Evolutionary conservation across 2,329 filamentous ascomycete genomes (phyloP).

Genomic region (Fusarium austroafricanum): DNA sequence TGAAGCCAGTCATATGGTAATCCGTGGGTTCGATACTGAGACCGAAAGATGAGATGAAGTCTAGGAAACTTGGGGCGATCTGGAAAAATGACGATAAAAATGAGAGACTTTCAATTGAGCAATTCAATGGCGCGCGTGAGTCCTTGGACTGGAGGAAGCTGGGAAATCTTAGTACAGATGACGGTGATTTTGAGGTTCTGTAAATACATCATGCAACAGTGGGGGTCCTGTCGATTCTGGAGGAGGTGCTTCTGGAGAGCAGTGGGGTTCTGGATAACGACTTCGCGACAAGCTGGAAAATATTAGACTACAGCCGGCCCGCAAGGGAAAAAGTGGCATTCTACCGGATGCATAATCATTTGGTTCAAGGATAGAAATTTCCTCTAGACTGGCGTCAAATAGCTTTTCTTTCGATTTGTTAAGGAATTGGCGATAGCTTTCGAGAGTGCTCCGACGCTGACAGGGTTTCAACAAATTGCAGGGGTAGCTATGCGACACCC

Average conservation of each 20-base stretch:
- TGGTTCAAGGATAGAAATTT: too few species aligned
- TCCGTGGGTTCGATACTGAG: neutral
- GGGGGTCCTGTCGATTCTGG: conserved; percentile 21
- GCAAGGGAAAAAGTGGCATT: too few species aligned
- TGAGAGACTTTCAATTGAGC: conserved; percentile 3
- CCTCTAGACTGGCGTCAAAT: too few species aligned
- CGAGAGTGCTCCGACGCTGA: too few species aligned
- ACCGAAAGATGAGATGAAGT: conserved; percentile 23
- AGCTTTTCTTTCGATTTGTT: too few species aligned
- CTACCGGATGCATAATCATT: too few species aligned
- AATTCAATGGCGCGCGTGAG: conserved; percentile 10
- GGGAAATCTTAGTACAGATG: too few species aligned
- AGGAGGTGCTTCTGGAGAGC: neutral
- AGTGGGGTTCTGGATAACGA: neutral
- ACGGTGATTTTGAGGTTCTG: too few species aligned
- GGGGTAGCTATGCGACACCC: too few species aligned
- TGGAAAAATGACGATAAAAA: conserved; percentile 1
- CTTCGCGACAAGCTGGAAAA: neutral
- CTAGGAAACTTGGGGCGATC: conserved; percentile 4
- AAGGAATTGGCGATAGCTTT: too few species aligned
- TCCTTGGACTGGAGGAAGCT: neutral
- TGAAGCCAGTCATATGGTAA: conserved; percentile 26
- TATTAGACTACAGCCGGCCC: too few species aligned
- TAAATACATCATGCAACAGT: conserved; percentile 9
- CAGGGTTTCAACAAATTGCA: too few species aligned